Evolutionary conservation across 148 eudicot species (phyloP), one percentile per base, ranked within the genome.

Genomic region (Agrostemma githago): DNA sequence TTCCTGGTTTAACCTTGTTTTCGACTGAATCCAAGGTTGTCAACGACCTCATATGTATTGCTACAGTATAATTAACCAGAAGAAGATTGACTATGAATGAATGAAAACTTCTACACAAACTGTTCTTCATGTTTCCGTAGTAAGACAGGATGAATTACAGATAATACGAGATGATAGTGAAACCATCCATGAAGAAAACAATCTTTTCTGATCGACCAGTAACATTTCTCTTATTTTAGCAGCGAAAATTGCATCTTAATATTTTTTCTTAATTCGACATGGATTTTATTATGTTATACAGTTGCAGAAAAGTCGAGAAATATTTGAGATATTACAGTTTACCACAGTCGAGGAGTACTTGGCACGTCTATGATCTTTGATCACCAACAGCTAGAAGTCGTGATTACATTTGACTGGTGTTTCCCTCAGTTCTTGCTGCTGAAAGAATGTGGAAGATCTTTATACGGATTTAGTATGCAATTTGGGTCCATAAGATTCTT

Each of bases 391-490:
- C 54, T 44, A 4, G 20, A 74, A 65, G 53, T 53, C 63, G 3
- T 7, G 7, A 20, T 60, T 26, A 4, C 3, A 51, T 63, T 12
- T 74, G n/a, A 46, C 62, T 8, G 38, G 19, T 44, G 38, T 59
- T n/a, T 6, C 20, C 70, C 85, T 80, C 76, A 75, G 76, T 58
- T 72, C 78, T 72, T 76, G 57, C 79, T 75, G 64, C 68, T 72
- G 60, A 83, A 72, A 63, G 88, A 76, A 14, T 81, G 75, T 38
- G 98, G 98, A 80, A 94, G 90, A 83, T 92, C 98, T 82, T 94
- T 94, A 71, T 94, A 94, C 2, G 98, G 98, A 74, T 94, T 94
- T 40, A 94, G 91, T 75, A 91, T 88, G 71, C 91, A 86, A 46
- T 86, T 89, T 8, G 97, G 96, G 79, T 94, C 98, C 77, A 89